Evolutionary conservation across 768 basidiomycete genomes (phyloP).

Genomic region (Termitomyces sp.): DNA sequence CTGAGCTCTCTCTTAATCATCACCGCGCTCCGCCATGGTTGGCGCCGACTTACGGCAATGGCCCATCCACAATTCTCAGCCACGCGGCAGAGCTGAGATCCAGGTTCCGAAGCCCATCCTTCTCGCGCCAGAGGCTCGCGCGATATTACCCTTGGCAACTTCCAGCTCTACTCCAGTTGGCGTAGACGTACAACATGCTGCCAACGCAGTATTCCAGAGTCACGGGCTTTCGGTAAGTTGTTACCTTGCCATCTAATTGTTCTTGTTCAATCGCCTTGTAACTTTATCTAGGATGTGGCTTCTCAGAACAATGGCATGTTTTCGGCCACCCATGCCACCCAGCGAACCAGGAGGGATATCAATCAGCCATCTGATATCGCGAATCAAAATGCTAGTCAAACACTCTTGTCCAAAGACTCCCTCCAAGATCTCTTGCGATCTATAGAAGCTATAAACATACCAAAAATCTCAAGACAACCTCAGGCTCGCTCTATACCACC

Average conservation of each 20-base stretch:
- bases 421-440: slow-evolving; percentile 1
- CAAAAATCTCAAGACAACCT: background rate
- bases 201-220: background rate
- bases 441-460: background rate
- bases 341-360: background rate
- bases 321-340: background rate
- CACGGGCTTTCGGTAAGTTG: background rate
- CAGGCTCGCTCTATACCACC: background rate
- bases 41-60: background rate
- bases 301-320: background rate
- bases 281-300: background rate
- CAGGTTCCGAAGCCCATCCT: background rate
- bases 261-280: background rate
- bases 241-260: background rate
- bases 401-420: background rate
- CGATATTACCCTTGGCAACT: background rate
- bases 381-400: background rate
- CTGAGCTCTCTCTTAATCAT: background rate
- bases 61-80: background rate
- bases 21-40: background rate
- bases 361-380: background rate
- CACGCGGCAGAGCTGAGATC: background rate
- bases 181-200: background rate
- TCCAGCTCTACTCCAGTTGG: background rate
- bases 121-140: background rate